Conservation (phyloP, 2,329 filamentous ascomycete species). For the Apiospora arundinis region DNA sequence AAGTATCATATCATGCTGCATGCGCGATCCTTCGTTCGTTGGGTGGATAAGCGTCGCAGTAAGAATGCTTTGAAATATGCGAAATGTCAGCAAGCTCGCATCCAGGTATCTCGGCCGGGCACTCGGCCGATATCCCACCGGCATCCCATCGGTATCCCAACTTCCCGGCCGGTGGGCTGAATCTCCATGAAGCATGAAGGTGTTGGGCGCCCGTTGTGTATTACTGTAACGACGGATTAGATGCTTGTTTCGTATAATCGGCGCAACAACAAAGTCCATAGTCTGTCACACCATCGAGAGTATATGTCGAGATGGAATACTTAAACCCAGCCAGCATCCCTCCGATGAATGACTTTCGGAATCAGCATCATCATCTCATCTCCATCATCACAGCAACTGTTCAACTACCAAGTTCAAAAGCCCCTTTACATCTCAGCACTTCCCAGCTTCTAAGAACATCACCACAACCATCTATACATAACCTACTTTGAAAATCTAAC, state of each 20-base stretch:
- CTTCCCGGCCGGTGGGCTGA: background rate
- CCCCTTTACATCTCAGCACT: background rate
- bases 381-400: background rate
- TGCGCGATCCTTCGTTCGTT: background rate
- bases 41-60: background rate
- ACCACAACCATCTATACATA: background rate
- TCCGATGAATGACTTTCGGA: background rate
- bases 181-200: background rate
- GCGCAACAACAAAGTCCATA: background rate
- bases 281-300: background rate
- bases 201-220: background rate
- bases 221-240: background rate
- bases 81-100: background rate
- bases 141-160: conserved; percentile 8
- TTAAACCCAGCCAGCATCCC: background rate
- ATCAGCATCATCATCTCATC: background rate
- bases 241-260: background rate
- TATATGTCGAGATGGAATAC: background rate
- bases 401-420: background rate
- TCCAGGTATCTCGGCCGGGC: background rate
- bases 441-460: background rate
- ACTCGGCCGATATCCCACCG: conserved; percentile 7
- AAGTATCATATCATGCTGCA: too few relatives aligned
- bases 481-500: too few relatives aligned
- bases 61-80: background rate